A percentile compares a stretch with the other conserved stretches of the same genome.
Evolutionary conservation across 1,284 basidiomycete species (phyloP).

Genomic region (Microbotryum intermedium): DNA sequence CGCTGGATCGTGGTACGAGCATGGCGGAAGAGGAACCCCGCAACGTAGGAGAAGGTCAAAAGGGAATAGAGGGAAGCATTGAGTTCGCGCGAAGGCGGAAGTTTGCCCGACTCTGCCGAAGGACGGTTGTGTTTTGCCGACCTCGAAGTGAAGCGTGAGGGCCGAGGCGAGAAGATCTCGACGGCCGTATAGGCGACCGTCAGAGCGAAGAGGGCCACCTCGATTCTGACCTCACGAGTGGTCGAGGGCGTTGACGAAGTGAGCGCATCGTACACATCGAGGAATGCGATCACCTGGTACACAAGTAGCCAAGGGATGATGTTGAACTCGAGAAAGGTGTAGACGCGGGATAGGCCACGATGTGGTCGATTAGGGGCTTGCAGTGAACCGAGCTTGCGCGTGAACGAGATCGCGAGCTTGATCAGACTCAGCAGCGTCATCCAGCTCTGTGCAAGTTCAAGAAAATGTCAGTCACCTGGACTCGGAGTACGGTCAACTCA

Average conservation of each 20-base stretch:
- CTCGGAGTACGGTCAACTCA: neutral
- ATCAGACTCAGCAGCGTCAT: constrained; percentile 19
- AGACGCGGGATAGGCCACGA: constrained; percentile 15
- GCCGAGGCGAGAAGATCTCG: constrained; percentile 38
- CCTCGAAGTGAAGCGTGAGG: constrained; percentile 24
- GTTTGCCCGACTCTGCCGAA: neutral
- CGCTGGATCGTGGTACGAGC: constrained; percentile 39
- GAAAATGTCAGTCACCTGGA: no score
- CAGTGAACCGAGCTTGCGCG: constrained; percentile 14
- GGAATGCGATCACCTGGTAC: constrained; percentile 36
- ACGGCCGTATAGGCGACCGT: constrained; percentile 38
- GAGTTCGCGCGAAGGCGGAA: constrained; percentile 26
- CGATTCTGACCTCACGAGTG: constrained; percentile 11
- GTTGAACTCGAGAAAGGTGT: constrained; percentile 32
- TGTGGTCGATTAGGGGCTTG: constrained; percentile 23
- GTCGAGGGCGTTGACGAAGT: constrained; percentile 36
- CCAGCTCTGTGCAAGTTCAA: constrained; percentile 9
- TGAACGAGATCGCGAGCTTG: constrained; percentile 21
- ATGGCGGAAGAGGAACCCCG: constrained; percentile 27
- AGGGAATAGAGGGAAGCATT: constrained; percentile 37
- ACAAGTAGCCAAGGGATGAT: constrained; percentile 36
- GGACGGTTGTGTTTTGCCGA: constrained; percentile 1
- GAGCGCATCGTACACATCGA: constrained; percentile 36
- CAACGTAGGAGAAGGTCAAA: constrained; percentile 41
- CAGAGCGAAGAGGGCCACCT: constrained; percentile 32